These are phyloP conservation scores for Furcasterigmium furcatum DNA, from an alignment of 2,329 filamentous ascomycete species.

Conservation along the genomic window DNA sequence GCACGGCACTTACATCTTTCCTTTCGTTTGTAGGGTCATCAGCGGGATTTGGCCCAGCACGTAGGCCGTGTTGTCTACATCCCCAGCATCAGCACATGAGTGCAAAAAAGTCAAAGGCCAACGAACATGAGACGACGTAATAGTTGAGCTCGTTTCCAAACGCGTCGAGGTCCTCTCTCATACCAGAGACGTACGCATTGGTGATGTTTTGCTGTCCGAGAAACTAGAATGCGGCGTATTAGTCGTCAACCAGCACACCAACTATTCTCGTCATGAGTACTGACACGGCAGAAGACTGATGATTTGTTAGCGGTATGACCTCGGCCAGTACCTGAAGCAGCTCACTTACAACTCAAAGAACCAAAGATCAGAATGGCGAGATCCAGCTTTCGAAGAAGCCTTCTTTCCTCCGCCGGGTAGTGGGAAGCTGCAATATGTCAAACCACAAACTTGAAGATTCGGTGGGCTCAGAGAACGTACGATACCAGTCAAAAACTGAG, in stretches of 20 bases:
- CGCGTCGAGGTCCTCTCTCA: slow-evolving; percentile 29
- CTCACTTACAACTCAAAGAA: slow-evolving; percentile 19
- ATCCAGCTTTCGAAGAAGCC: slow-evolving; percentile 20
- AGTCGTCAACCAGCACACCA: background rate
- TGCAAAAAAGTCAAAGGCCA: background rate
- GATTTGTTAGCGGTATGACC: background rate
- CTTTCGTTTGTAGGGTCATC: slow-evolving; percentile 22
- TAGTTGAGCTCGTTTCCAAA: slow-evolving; percentile 28
- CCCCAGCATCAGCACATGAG: no score
- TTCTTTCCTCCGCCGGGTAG: slow-evolving; percentile 18
- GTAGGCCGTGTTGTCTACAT: slow-evolving; percentile 35
- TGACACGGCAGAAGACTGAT: slow-evolving; percentile 11
- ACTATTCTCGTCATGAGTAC: background rate
- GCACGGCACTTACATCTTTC: slow-evolving; percentile 15
- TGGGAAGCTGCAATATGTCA: slow-evolving; percentile 15
- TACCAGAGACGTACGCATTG: slow-evolving; percentile 33
- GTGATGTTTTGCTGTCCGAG: slow-evolving; percentile 28
- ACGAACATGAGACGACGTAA: slow-evolving; percentile 11
- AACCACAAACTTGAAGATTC: background rate
- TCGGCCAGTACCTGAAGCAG: no score
- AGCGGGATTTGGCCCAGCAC: slow-evolving; percentile 20
- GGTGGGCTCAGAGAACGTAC: slow-evolving; percentile 10
- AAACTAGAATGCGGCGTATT: no score
- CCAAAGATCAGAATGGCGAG: slow-evolving; percentile 18
- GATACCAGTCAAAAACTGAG: slow-evolving; percentile 24